Base-by-base conservation (phyloP, 2,329 filamentous ascomycete genomes). In the Xylariaceae sp. region DNA sequence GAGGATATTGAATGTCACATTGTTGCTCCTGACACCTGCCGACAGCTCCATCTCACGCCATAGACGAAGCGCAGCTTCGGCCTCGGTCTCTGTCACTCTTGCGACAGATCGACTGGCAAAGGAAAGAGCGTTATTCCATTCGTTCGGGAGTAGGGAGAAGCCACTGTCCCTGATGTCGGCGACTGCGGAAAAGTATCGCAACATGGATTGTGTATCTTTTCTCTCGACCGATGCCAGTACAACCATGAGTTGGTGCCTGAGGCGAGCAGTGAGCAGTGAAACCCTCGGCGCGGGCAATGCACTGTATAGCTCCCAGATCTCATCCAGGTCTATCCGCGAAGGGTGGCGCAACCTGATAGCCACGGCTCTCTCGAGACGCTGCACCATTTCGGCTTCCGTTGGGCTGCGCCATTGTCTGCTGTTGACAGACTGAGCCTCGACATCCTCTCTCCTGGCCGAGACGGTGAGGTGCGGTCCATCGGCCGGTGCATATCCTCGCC, bases 1-100 rank as follows among this genome's bases (percentile, higher is more conserved):
- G 10, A 98, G 70, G 29, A 95, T 83, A 53, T 92, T 94, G 59
- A 98, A 93, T 0, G 90, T 94, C n/a, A 88, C 80, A 31, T 77
- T 70, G 46, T 83, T 83, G 22, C 74, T 80, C 45, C 64, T 62
- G 11, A 87, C 57, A 1, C 74, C 71, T 2, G 79, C 78, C 4
- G 76, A 63, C 29, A 74, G 69, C 58, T 98, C 92, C 88, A 96
- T 96, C 49, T 92, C 79, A 44, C 75, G 78, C 89, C 90, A 98
- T 16, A 93, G 60, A 30, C 77, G 72, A 29, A 98, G 65, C 0
- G 85, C 80, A 5, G 76, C 71, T 56, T 84, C 66, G 27, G 85
- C 58, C 55, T 88, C 72, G 25, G 70, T 50, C 28, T 71, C 65
- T 29, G 75, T 68, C 24, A 78, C 65, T 9, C 52, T 64, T 7